These are phyloP conservation scores for Acacia acuminata DNA, from an alignment of 306 rosid species.

Conservation along the genomic window DNA sequence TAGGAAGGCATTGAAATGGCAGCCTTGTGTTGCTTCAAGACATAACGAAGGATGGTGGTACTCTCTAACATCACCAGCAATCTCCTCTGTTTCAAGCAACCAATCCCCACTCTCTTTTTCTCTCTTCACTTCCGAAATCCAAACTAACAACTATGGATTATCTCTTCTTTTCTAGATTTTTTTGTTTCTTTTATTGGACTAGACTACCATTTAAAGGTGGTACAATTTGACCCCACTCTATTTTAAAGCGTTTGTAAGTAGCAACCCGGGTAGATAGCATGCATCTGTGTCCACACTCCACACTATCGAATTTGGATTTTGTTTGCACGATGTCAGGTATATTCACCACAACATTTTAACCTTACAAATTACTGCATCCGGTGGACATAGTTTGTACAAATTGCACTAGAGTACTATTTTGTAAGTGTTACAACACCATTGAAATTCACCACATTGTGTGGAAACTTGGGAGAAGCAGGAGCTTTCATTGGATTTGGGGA, in stretches of 20 bases:
- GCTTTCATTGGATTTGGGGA: not conserved
- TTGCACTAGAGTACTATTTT: too few species aligned
- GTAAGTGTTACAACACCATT: too few species aligned
- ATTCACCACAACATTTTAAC: not conserved
- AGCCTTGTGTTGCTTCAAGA: slow-evolving; percentile 75
- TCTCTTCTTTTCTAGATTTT: not conserved
- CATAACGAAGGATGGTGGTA: slow-evolving; percentile 31
- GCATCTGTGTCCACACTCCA: not conserved
- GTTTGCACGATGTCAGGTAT: not conserved
- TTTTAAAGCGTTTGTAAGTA: not conserved
- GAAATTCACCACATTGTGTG: not conserved
- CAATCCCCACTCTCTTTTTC: not conserved
- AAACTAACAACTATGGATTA: not conserved
- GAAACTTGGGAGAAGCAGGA: not conserved
- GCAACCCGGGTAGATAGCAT: not conserved
- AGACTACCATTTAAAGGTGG: not conserved
- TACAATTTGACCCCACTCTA: not conserved
- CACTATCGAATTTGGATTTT: not conserved
- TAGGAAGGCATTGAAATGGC: slow-evolving; percentile 46
- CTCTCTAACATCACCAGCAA: slow-evolving; percentile 33
- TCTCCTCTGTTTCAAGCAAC: slow-evolving; percentile 45
- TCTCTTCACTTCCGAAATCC: not conserved
- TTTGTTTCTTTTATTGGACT: not conserved
- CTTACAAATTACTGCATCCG: too few species aligned
- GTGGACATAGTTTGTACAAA: too few species aligned